Conservation (phyloP, 805 yeast species). For the Yamadazyma scolyti region DNA sequence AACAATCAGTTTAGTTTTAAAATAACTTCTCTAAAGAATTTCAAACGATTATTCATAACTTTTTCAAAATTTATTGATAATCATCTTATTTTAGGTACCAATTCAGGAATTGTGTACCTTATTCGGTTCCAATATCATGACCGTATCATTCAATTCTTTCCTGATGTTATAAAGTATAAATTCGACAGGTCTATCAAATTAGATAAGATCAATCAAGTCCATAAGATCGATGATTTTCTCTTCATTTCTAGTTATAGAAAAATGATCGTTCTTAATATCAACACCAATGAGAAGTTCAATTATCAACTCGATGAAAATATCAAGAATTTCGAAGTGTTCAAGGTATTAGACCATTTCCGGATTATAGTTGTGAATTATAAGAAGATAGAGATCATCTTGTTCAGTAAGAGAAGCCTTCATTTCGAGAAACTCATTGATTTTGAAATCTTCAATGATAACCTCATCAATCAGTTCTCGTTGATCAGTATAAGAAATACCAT, state of each 20-base stretch:
- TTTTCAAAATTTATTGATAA: constrained; percentile 11
- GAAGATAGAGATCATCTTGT: constrained; percentile 1
- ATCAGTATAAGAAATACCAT: constrained; percentile 9
- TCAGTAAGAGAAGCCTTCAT: constrained; percentile 1
- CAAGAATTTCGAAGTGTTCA: constrained; percentile 10
- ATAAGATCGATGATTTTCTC: constrained; percentile 7
- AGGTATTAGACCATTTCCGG: constrained; percentile 7
- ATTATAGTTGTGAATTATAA: constrained; percentile 8
- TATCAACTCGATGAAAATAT: constrained; percentile 9
- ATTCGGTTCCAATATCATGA: constrained; percentile 6
- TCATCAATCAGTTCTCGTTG: constrained; percentile 9
- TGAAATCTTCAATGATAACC: constrained; percentile 9
- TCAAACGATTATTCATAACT: constrained; percentile 11
- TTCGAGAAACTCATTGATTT: constrained; percentile 6
- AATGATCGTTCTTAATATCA: constrained; percentile 8
- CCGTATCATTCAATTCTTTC: constrained; percentile 5
- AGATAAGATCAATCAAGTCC: constrained; percentile 12
- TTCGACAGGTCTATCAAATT: constrained; percentile 10
- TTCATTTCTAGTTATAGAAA: constrained; percentile 12
- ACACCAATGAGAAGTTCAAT: constrained; percentile 6
- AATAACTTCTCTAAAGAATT: constrained; percentile 5
- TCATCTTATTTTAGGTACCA: constrained; percentile 12
- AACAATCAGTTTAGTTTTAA: constrained; percentile 5
- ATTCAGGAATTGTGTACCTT: constrained; percentile 11
- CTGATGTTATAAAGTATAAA: constrained; percentile 11